These are phyloP conservation scores for Penicillium sp. DNA, from an alignment of 2,329 filamentous ascomycete species.

Conservation along the genomic window DNA sequence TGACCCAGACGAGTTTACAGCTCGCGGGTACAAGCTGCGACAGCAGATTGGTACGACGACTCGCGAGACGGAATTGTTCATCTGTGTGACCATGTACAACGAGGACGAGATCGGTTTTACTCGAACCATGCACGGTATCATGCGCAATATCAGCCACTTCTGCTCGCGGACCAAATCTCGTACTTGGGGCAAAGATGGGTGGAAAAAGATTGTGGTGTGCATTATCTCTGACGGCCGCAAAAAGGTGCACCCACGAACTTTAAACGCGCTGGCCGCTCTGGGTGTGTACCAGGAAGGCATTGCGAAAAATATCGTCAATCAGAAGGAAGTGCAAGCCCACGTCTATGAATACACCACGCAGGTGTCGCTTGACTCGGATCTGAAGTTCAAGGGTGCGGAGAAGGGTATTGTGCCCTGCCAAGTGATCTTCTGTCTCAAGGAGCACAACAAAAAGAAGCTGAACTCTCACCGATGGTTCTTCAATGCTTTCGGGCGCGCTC, in stretches of 20 bases:
- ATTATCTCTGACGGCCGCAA: constrained; percentile 91
- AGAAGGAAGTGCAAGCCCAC: constrained; percentile 89
- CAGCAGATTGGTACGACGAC: constrained; percentile 79
- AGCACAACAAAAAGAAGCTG: constrained; percentile 94
- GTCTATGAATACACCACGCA: constrained; percentile 99
- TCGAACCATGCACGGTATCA: constrained; percentile 95
- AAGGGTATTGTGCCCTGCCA: constrained; percentile 98
- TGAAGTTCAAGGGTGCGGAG: constrained; percentile 98
- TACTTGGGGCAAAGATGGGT: constrained; percentile 94
- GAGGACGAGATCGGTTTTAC: constrained; percentile 96
- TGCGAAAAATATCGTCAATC: constrained; percentile 96
- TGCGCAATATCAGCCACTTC: constrained; percentile 97
- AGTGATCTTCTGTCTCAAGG: constrained; percentile 97
- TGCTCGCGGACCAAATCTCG: constrained; percentile 86
- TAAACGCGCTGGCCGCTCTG: constrained; percentile 92
- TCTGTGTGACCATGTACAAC: constrained; percentile 99
- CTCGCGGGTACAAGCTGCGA: constrained; percentile 82
- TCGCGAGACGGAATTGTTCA: constrained; percentile 90
- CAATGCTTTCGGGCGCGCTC: constrained; percentile 87
- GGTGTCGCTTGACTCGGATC: constrained; percentile 86
- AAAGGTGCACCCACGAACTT: constrained; percentile 85
- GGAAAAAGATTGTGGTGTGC: constrained; percentile 98
- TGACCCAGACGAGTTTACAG: constrained; percentile 88
- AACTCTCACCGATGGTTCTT: constrained; percentile 99
- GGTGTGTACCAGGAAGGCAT: constrained; percentile 98